Conservation (phyloP, 2,329 filamentous ascomycete species). For the Parastagonospora avenae region DNA sequence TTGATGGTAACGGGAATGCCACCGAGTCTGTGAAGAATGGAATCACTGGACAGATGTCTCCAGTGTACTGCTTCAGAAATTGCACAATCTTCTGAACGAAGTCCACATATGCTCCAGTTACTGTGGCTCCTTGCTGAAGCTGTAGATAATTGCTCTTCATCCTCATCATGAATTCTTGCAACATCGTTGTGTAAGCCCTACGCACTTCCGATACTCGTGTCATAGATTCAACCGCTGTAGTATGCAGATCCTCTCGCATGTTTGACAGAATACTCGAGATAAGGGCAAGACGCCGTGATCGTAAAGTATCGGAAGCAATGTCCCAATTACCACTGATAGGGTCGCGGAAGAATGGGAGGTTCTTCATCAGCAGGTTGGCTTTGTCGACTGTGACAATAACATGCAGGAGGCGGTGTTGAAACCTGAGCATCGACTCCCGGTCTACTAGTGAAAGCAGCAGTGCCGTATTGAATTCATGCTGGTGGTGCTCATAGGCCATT, state of each 20-base stretch:
- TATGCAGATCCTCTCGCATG: conserved; percentile 59
- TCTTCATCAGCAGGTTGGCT: conserved; percentile 57
- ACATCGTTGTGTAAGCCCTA: conserved; percentile 56
- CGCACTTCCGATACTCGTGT: conserved; percentile 43
- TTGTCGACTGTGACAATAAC: conserved; percentile 57
- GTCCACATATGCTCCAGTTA: conserved; percentile 62
- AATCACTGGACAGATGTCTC: conserved; percentile 62
- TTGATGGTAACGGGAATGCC: conserved; percentile 63
- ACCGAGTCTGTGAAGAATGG: conserved; percentile 65
- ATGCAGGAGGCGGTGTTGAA: conserved; percentile 63
- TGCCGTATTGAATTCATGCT: conserved; percentile 54
- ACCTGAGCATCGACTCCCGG: conserved; percentile 64
- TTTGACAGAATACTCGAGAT: conserved; percentile 63
- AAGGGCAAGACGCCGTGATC: conserved; percentile 59
- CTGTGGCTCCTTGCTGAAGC: conserved; percentile 46
- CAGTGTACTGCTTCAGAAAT: conserved; percentile 65
- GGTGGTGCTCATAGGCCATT: conserved; percentile 52
- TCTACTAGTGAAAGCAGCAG: conserved; percentile 64
- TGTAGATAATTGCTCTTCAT: conserved; percentile 68
- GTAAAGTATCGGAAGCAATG: conserved; percentile 59
- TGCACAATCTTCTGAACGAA: conserved; percentile 66
- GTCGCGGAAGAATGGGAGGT: conserved; percentile 61
- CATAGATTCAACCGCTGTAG: conserved; percentile 36
- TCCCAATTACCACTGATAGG: conserved; percentile 46
- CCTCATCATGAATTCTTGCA: conserved; percentile 62